These are phyloP conservation scores for Vigna unguiculata DNA, from an alignment of 306 rosid species.

Conservation along the genomic window DNA sequence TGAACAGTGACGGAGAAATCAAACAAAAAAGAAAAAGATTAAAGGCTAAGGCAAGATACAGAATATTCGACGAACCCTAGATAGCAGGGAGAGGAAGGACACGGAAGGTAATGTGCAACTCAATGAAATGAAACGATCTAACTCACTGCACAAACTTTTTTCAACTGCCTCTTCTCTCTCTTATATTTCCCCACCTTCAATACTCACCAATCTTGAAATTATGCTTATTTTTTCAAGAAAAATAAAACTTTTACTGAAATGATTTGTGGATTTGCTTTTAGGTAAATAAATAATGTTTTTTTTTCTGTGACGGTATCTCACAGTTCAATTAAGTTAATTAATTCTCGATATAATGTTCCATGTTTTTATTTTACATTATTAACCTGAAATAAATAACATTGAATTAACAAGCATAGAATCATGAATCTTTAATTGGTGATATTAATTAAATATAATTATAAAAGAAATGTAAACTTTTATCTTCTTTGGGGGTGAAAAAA, in stretches of 20 bases:
- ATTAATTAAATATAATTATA: no score
- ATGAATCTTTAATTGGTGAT: no score
- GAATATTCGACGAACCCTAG: slow-evolving; percentile 61
- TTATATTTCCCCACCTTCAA: slow-evolving; percentile 12
- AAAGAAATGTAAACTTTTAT: no score
- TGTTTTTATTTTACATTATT: no score
- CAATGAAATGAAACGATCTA: slow-evolving; percentile 20
- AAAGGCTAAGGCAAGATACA: background rate
- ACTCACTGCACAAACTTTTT: slow-evolving; percentile 35
- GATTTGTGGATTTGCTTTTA: background rate
- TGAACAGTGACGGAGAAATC: slow-evolving; percentile 23
- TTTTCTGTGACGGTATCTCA: no score
- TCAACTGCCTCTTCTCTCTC: slow-evolving; percentile 42
- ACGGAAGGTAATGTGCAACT: slow-evolving; percentile 17
- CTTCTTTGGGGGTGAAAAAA: no score
- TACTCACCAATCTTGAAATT: slow-evolving; percentile 32
- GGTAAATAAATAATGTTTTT: slow-evolving; percentile 5
- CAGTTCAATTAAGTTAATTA: no score
- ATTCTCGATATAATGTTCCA: background rate
- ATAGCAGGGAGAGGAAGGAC: slow-evolving; percentile 47
- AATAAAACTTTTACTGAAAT: background rate
- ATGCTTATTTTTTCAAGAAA: background rate
- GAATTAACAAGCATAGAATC: no score
- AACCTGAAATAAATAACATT: no score
- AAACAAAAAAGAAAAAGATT: slow-evolving; percentile 16